These are phyloP conservation scores for Quercus variabilis DNA, from an alignment of 306 rosid species.

Conservation along the genomic window DNA sequence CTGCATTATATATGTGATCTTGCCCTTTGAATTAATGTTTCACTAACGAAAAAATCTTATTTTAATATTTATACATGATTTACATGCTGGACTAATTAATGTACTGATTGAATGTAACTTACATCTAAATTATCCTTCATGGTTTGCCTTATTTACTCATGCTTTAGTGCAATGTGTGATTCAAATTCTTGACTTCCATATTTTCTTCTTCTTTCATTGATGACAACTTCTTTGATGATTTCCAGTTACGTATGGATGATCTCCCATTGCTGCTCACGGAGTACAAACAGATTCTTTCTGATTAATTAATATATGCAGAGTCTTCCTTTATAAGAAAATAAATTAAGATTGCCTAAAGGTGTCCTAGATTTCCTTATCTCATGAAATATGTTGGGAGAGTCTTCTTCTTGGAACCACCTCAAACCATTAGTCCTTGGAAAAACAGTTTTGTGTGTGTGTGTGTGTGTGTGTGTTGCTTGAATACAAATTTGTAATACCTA, in stretches of 20 bases:
- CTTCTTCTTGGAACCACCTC: neutral
- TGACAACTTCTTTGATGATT: neutral
- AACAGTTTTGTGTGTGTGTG: too few relatives aligned
- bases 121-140: neutral
- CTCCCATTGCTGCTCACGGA: slow-evolving; percentile 71
- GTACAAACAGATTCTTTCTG: slow-evolving; percentile 55
- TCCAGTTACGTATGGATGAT: slow-evolving; percentile 88
- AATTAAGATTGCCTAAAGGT: neutral
- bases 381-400: neutral
- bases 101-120: neutral
- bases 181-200: neutral
- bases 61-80: neutral
- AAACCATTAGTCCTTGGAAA: neutral
- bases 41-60: neutral
- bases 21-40: neutral
- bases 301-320: slow-evolving; percentile 10
- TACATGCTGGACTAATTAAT: neutral
- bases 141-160: neutral
- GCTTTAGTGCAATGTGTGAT: neutral
- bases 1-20: neutral
- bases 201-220: slow-evolving; percentile 5
- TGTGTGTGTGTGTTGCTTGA: too few relatives aligned
- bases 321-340: neutral
- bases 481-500: neutral
- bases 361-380: neutral